Base-by-base conservation (phyloP, 352 stramenopile genomes). In the Phytophthora rubi region DNA sequence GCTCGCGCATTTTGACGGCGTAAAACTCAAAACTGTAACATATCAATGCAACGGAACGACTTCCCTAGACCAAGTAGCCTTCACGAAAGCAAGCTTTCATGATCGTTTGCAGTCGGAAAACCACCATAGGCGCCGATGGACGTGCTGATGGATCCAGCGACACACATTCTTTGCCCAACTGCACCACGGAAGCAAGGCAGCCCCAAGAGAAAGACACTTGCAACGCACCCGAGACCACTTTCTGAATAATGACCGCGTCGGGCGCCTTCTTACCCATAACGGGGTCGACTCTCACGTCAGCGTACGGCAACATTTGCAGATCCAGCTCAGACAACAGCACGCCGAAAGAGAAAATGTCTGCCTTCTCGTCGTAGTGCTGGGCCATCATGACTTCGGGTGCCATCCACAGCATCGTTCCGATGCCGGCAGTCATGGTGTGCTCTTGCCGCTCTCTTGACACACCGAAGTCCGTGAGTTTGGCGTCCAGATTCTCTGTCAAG, bases 381-480 rank as follows among this genome's bases (percentile, higher is more conserved):
- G 73, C 73, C 59, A 73, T 53, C 65, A 83, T 73, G 5, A 83
- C 68, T 51, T 82, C 75, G 4, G 75, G 75, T 10, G 75, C 75
- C 71, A 79, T 82, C 72, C 75, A 82, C 16, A 79, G 23, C 45
- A 53, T 68, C n/a, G 76, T 73, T 1, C 73, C 76, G 10, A 81
- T 64, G 2, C 49, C 73, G 1, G 59, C 62, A 1, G 73, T 81
- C 76, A 81, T 81, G 0, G 73, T 86, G 37, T 77, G 54, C 15
- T 47, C 53, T 55, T 62, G 52, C 18, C 62, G 32, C 18, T 71
- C 59, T 5, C 73, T 39, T 0, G 73, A 75, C 7, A 71, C 67
- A 4, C 79, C 79, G 51, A 86, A 84, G 55, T 83, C 76, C 1
- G 74, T 76, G 32, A 86, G 26, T 61, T 83, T 87, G 21, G 79